phyloP scores from a whole-genome alignment of 1,284 basidiomycete species.

The Hypsizygus ulmarius region DNA sequence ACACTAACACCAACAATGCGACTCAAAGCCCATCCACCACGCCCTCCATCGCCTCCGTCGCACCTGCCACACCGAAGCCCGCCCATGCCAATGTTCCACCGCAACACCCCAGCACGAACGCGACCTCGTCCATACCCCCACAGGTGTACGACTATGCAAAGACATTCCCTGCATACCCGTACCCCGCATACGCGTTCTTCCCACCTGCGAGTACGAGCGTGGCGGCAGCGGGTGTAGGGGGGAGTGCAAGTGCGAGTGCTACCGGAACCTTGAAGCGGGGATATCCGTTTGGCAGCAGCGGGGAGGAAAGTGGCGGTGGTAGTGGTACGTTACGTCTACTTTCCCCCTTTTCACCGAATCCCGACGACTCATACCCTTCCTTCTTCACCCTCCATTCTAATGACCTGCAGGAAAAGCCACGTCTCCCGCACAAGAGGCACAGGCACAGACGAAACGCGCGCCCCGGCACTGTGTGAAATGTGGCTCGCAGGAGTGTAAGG shows the following conservation, averaged over 20 bases:
- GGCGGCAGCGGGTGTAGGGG: background rate
- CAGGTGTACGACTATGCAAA: constrained; percentile 18
- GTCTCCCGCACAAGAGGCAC: constrained; percentile 1
- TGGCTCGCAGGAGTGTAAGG: constrained; percentile 72
- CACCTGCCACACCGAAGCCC: background rate
- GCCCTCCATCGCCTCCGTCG: no score
- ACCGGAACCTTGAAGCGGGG: constrained; percentile 16
- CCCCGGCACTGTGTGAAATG: constrained; percentile 66
- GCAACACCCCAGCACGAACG: no score
- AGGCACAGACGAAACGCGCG: constrained; percentile 30
- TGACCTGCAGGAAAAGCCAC: background rate
- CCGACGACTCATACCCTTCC: no score
- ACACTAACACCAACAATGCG: background rate
- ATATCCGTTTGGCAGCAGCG: constrained; percentile 17
- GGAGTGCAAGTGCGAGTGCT: background rate
- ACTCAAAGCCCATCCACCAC: no score
- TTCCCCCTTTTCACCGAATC: no score
- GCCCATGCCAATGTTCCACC: constrained; percentile 3
- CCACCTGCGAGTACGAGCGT: constrained; percentile 2
- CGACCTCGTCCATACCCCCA: no score
- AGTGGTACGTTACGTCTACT: background rate
- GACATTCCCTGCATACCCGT: constrained; percentile 12
- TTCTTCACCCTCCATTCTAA: no score
- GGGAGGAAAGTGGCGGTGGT: constrained; percentile 3
- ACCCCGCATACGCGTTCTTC: constrained; percentile 17